These are phyloP conservation scores for Geotrichum bryndzae DNA, from an alignment of 1,139 yeast species.

Conservation along the genomic window DNA sequence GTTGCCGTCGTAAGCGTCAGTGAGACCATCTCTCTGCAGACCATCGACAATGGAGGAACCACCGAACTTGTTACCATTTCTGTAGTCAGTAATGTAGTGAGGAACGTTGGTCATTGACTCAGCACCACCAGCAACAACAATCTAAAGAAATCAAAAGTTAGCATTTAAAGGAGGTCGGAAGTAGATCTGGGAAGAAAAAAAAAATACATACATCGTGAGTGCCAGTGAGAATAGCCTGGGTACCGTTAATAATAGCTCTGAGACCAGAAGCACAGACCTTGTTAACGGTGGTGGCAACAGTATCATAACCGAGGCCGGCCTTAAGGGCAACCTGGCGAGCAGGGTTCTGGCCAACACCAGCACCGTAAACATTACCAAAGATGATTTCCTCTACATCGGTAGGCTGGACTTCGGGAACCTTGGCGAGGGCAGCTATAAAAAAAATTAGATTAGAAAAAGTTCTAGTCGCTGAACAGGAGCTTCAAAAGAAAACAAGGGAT, in stretches of 20 bases:
- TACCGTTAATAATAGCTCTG: slow-evolving; percentile 84
- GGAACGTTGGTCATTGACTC: slow-evolving; percentile 97
- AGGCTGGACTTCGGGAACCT: slow-evolving; percentile 76
- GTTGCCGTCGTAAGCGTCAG: slow-evolving; percentile 77
- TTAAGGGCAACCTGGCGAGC: slow-evolving; percentile 95
- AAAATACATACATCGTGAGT: slow-evolving; percentile 51
- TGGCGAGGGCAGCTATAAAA: slow-evolving; percentile 58
- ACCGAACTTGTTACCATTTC: slow-evolving; percentile 87
- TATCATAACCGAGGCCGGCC: slow-evolving; percentile 73
- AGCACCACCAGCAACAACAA: slow-evolving; percentile 95
- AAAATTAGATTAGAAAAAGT: neutral
- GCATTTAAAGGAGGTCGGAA: neutral
- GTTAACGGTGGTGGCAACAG: slow-evolving; percentile 85
- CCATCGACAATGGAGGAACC: slow-evolving; percentile 76
- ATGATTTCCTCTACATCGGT: slow-evolving; percentile 76
- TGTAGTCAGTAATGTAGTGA: slow-evolving; percentile 79
- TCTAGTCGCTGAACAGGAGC: too few relatives aligned
- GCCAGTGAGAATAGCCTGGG: slow-evolving; percentile 85
- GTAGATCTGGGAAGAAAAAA: neutral
- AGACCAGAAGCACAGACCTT: slow-evolving; percentile 97
- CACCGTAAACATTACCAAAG: slow-evolving; percentile 89
- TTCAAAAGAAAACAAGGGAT: neutral
- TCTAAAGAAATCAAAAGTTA: slow-evolving; percentile 25
- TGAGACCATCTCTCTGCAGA: slow-evolving; percentile 81
- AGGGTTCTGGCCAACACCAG: slow-evolving; percentile 94